Conservation (phyloP, 2,329 filamentous ascomycete species). For the Beauveria sp. region DNA sequence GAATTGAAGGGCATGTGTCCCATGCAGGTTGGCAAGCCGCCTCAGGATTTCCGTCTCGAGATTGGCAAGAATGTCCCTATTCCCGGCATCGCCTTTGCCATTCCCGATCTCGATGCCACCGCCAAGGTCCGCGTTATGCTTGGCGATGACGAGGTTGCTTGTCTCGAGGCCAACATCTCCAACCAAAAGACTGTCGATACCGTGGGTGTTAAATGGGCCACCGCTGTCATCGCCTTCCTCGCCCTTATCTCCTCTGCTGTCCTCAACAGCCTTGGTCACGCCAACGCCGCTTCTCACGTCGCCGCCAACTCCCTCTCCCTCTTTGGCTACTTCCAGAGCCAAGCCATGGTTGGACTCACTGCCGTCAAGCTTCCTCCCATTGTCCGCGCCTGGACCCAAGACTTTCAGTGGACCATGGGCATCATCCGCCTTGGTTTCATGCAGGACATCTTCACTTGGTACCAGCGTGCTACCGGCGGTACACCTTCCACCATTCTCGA, state of each 20-base stretch:
- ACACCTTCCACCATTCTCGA: slow-evolving; percentile 73
- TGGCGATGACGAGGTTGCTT: slow-evolving; percentile 63
- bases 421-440: slow-evolving; percentile 84
- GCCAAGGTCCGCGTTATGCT: slow-evolving; percentile 76
- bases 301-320: slow-evolving; percentile 91
- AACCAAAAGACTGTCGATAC: slow-evolving; percentile 92
- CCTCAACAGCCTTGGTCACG: slow-evolving; percentile 82
- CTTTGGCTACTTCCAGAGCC: slow-evolving; percentile 89
- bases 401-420: slow-evolving; percentile 98
- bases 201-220: slow-evolving; percentile 79
- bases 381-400: slow-evolving; percentile 88
- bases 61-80: slow-evolving; percentile 51
- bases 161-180: slow-evolving; percentile 78
- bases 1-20: slow-evolving; percentile 74
- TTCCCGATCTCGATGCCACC: slow-evolving; percentile 84
- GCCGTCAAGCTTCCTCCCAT: slow-evolving; percentile 77
- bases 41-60: slow-evolving; percentile 61
- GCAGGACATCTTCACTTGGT: slow-evolving; percentile 88
- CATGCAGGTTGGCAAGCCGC: slow-evolving; percentile 78
- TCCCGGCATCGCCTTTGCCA: slow-evolving; percentile 77
- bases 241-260: slow-evolving; percentile 79
- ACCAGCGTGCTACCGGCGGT: slow-evolving; percentile 86
- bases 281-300: slow-evolving; percentile 89
- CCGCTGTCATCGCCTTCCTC: slow-evolving; percentile 78
- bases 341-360: slow-evolving; percentile 83